Evolutionary conservation across 73 alveolate species (phyloP).

Genomic region (Blepharisma stoltei): DNA sequence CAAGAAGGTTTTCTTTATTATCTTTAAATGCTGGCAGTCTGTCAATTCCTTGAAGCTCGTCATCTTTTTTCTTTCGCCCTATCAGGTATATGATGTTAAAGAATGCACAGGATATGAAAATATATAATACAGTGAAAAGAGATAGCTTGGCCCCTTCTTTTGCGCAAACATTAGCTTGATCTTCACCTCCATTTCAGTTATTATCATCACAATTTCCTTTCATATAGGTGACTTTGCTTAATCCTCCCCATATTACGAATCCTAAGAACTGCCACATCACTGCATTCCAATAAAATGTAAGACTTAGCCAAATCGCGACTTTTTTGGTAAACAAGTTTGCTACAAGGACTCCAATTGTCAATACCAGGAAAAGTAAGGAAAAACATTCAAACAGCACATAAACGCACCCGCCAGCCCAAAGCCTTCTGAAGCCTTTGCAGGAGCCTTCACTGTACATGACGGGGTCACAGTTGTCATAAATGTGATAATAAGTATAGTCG

Average conservation of each 20-base stretch:
- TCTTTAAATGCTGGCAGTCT: too few species aligned
- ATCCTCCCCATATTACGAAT: constrained; percentile 11
- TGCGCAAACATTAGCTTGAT: neutral
- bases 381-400: neutral
- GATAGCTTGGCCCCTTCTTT: constrained; percentile 15
- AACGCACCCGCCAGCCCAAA: constrained; percentile 22
- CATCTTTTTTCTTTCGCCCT: too few species aligned
- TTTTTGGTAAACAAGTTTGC: neutral
- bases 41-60: too few species aligned
- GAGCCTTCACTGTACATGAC: neutral
- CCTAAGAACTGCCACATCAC: constrained; percentile 9
- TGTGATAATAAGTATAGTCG: neutral
- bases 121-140: too few species aligned
- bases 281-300: neutral
- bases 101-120: too few species aligned
- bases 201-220: neutral
- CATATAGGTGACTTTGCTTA: neutral
- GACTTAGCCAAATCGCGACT: neutral
- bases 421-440: neutral
- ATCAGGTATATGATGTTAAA: too few species aligned
- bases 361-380: neutral
- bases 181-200: neutral
- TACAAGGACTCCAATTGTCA: neutral
- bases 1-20: too few species aligned
- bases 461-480: neutral